Conservation (phyloP, 176 grass and related monocot genomes). For the Carex scoparia region DNA sequence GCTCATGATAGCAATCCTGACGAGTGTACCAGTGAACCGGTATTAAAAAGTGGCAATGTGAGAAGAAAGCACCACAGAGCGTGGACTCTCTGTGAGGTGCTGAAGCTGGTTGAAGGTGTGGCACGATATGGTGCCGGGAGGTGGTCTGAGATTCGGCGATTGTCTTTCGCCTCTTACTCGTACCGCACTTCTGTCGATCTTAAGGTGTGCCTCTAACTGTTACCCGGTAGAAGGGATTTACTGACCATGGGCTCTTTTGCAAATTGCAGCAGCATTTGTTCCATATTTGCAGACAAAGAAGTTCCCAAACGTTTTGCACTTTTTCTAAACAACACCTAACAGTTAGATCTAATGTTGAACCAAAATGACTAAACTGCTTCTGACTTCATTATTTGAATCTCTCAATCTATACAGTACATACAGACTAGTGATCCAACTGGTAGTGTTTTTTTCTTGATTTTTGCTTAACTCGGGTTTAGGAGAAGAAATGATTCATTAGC, state of each 20-base stretch:
- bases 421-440: background rate
- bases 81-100: slow-evolving; percentile 88
- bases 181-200: slow-evolving; percentile 99
- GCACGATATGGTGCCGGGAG: slow-evolving; percentile 79
- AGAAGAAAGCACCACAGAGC: slow-evolving; percentile 95
- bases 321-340: background rate
- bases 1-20: slow-evolving; percentile 22
- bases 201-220: slow-evolving; percentile 41
- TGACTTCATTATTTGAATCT: background rate
- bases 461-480: background rate
- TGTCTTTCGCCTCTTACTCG: slow-evolving; percentile 76
- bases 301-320: background rate
- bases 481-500: background rate
- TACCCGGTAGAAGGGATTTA: background rate
- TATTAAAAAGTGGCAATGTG: background rate
- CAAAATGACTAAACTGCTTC: background rate
- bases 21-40: slow-evolving; percentile 8
- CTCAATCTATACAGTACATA: background rate
- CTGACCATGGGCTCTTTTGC: background rate
- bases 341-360: background rate
- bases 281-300: background rate
- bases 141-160: slow-evolving; percentile 93
- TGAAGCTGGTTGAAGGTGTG: slow-evolving; percentile 90
- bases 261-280: slow-evolving; percentile 6
- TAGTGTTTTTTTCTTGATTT: background rate